phyloP scores from a whole-genome alignment of 257 asterid species.

The Salvia rosmarinus region DNA sequence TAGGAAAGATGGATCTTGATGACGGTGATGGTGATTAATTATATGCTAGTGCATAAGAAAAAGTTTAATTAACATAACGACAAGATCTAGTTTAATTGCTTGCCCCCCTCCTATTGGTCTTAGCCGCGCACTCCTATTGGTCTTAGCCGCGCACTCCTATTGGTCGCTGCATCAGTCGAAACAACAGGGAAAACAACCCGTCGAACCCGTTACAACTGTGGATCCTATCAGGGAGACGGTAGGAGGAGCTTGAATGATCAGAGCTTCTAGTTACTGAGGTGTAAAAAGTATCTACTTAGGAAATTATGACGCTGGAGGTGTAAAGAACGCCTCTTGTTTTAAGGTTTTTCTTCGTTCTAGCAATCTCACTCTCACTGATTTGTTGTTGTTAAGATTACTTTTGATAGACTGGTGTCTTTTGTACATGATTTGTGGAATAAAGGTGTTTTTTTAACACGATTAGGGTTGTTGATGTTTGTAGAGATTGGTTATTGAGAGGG shows the following conservation, averaged over 20 bases:
- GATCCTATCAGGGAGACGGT: conserved; percentile 35
- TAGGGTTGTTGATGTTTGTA: not conserved
- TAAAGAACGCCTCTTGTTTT: conserved; percentile 40
- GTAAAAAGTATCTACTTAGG: conserved; percentile 43
- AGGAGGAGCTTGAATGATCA: conserved; percentile 47
- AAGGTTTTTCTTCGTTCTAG: conserved; percentile 25
- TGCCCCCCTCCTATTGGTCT: too few species aligned
- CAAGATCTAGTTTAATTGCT: too few species aligned
- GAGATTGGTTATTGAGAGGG: too few species aligned
- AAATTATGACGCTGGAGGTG: conserved; percentile 38
- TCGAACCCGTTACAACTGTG: conserved; percentile 39
- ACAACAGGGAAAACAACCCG: conserved; percentile 53
- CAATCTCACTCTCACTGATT: conserved; percentile 43
- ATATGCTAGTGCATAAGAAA: too few species aligned
- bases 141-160: conserved; percentile 64
- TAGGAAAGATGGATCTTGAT: too few species aligned
- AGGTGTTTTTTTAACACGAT: conserved; percentile 20
- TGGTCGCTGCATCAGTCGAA: conserved; percentile 80
- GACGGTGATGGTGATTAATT: too few species aligned
- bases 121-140: too few species aligned
- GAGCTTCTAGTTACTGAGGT: conserved; percentile 26
- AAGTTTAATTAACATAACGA: too few species aligned
- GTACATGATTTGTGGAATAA: conserved; percentile 41
- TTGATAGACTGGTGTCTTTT: conserved; percentile 41
- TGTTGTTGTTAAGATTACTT: conserved; percentile 36